Conservation (phyloP, 1,284 basidiomycete genomes). For the Marasmius fiardii region DNA sequence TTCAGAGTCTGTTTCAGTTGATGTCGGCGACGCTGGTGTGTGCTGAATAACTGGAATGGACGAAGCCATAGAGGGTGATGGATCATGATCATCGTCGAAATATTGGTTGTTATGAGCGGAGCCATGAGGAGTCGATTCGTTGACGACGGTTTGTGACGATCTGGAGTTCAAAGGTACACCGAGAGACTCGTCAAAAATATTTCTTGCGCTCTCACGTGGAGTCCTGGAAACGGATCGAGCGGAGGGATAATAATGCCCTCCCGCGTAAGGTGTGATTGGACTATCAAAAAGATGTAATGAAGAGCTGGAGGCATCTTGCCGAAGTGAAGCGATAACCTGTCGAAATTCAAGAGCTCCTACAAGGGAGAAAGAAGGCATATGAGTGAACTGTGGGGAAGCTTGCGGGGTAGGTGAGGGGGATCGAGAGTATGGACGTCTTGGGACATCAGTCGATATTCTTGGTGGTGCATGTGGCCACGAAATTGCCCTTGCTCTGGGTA, state of each 20-base stretch:
- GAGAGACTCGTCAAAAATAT: constrained; percentile 49
- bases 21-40: constrained; percentile 52
- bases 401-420: constrained; percentile 28
- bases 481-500: constrained; percentile 28
- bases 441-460: constrained; percentile 37
- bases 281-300: constrained; percentile 64
- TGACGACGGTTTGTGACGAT: constrained; percentile 21
- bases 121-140: constrained; percentile 21
- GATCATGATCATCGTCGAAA: constrained; percentile 12
- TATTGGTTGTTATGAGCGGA: constrained; percentile 13
- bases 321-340: constrained; percentile 81
- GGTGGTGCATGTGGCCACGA: constrained; percentile 36
- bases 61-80: constrained; percentile 19
- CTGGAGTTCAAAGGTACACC: constrained; percentile 44
- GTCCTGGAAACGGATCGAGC: constrained; percentile 34
- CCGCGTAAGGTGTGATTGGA: constrained; percentile 67
- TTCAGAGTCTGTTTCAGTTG: constrained; percentile 36
- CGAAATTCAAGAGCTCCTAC: constrained; percentile 93
- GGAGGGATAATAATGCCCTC: constrained; percentile 63
- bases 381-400: constrained; percentile 30
- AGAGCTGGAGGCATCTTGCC: constrained; percentile 55
- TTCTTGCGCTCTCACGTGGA: constrained; percentile 28
- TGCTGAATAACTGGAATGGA: constrained; percentile 52
- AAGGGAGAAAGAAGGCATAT: constrained; percentile 83
- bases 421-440: constrained; percentile 38